Evolutionary conservation across 306 rosid genomes (phyloP).

Genomic region (Quercus parvula): DNA sequence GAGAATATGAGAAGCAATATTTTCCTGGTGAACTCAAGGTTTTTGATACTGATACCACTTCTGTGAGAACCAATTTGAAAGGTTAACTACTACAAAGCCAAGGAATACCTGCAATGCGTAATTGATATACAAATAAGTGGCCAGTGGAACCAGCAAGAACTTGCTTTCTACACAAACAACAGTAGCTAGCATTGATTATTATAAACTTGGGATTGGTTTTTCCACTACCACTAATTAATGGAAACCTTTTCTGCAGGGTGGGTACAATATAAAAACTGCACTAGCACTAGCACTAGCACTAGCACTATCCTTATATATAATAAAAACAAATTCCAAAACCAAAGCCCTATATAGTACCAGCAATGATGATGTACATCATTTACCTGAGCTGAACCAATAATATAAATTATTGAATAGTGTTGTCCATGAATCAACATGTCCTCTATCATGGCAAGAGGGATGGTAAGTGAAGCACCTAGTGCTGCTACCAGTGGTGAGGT

Average conservation of each 20-base stretch:
- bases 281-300: too few species aligned
- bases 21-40: background rate
- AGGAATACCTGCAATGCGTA: slow-evolving; percentile 17
- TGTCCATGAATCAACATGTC: slow-evolving; percentile 32
- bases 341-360: background rate
- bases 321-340: background rate
- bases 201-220: background rate
- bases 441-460: slow-evolving; percentile 30
- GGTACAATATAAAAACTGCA: too few species aligned
- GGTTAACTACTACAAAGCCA: slow-evolving; percentile 31
- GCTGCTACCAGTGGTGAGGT: slow-evolving; percentile 32
- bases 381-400: slow-evolving; percentile 32
- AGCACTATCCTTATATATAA: too few species aligned
- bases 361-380: background rate
- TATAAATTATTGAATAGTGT: slow-evolving; percentile 19
- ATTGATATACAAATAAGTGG: background rate
- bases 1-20: background rate
- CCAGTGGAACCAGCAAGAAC: background rate
- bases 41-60: slow-evolving; percentile 14
- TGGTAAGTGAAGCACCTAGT: slow-evolving; percentile 29
- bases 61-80: slow-evolving; percentile 27
- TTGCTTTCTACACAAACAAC: background rate
- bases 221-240: background rate
- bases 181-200: background rate
- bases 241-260: background rate